Evolutionary conservation across 23 red algal genomes (phyloP), one percentile per base, ranked within the genome.

Genomic region (Gracilaria gracilis): DNA sequence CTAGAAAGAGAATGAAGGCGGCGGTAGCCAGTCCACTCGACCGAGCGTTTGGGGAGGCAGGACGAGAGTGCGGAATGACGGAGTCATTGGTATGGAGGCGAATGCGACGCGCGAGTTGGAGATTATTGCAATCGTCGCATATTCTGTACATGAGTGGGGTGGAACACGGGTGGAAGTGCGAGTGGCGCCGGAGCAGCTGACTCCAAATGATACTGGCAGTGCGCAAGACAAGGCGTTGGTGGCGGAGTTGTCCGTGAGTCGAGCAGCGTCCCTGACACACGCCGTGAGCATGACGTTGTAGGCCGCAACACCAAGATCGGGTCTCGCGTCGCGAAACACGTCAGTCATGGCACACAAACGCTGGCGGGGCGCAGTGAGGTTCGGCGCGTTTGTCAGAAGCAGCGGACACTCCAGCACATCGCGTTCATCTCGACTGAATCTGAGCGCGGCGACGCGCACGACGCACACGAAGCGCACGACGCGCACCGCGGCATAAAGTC

Each of bases 261-360:
- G 62, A 4, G 76, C 61, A 8, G 79, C 88, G 16, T 92, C 88
- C 20, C 66, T 20, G 4, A 32, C 40, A 44, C 77, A 82, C 40
- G 88, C 76, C 33, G 76, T 32, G 11, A 92, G 77, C 58, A 92
- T n/a, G 58, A 92, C 38, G 76, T 92, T 82, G 48, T 69, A 92
- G 6, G 55, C 88, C 3, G 66, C 40, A 9, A 24, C 20, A 3
- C 75, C 27, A 28, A 55, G 46, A n/a, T 38, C 58, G n/a, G n/a
- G n/a, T n/a, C n/a, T n/a, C n/a, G n/a, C n/a, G n/a, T n/a, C n/a
- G 54, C 40, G 34, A 5, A 92, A 28, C 28, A 76, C 65, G 53
- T 69, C 32, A 7, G 82, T 46, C 77, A 83, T 83, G 13, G 61
- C 75, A 12, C 27, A 29, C 20, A 83, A 61, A 47, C 77, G 88